Percentiles rank a stretch among this genome's conserved stretches.
phyloP scores from a whole-genome alignment of 2,329 filamentous ascomycete species.

The Penicillium sp. region DNA sequence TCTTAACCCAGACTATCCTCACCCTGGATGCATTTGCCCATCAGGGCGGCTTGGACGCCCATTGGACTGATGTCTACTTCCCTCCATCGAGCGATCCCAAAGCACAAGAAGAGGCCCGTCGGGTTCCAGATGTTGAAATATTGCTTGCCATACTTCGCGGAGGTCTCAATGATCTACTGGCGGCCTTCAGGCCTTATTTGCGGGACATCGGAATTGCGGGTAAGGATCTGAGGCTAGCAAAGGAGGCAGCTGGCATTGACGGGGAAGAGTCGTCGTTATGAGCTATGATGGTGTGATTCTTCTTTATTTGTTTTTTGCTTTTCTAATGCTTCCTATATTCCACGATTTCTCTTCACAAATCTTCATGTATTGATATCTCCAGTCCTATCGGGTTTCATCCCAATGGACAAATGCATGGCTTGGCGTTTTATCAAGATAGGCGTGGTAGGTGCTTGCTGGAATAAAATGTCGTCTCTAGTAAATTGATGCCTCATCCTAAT shows the following conservation, averaged over 20 bases:
- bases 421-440: conserved; percentile 23
- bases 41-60: conserved; percentile 50
- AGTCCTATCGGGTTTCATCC: conserved; percentile 16
- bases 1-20: conserved; percentile 66
- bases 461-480: neutral
- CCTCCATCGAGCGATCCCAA: conserved; percentile 37
- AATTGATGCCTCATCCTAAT: neutral
- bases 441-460: conserved; percentile 5
- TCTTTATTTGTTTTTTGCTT: neutral
- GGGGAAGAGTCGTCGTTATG: conserved; percentile 22
- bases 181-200: conserved; percentile 72
- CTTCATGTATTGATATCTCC: conserved; percentile 17
- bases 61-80: conserved; percentile 76
- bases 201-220: conserved; percentile 66
- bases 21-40: conserved; percentile 67
- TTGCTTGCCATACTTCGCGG: conserved; percentile 64
- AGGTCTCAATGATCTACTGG: conserved; percentile 65
- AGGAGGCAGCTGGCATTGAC: conserved; percentile 54
- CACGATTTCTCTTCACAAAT: conserved; percentile 14
- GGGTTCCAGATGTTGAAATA: conserved; percentile 65
- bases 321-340: conserved; percentile 10
- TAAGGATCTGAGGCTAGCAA: conserved; percentile 71
- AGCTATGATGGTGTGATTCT: conserved; percentile 13
- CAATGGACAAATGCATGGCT: conserved; percentile 30
- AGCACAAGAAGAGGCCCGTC: conserved; percentile 37